phyloP scores from a whole-genome alignment of 2,329 filamentous ascomycete species.

The Aspergillus felis region DNA sequence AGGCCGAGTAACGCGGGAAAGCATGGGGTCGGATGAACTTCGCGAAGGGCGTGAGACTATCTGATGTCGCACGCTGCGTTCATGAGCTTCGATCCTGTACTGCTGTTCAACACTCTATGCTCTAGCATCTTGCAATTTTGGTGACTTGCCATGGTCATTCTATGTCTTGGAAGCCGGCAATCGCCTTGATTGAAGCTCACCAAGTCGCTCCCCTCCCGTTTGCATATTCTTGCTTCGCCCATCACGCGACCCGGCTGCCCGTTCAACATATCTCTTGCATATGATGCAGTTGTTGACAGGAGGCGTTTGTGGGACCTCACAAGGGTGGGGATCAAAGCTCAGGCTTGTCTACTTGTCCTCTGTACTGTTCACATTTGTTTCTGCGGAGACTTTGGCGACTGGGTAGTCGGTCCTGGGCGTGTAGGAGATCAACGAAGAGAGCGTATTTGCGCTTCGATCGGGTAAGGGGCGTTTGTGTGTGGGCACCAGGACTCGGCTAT shows the following conservation, averaged over 20 bases:
- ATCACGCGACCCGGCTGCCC: neutral
- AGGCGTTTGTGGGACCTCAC: constrained; percentile 68
- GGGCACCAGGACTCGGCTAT: constrained; percentile 7
- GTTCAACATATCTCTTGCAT: neutral
- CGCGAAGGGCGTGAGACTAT: constrained; percentile 10
- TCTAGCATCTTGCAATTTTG: neutral
- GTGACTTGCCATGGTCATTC: neutral
- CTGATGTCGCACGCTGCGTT: constrained; percentile 11
- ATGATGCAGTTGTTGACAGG: constrained; percentile 13
- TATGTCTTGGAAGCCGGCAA: neutral
- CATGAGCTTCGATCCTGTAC: constrained; percentile 6
- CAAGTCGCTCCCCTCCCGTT: constrained; percentile 9
- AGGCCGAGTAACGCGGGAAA: constrained; percentile 6
- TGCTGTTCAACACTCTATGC: constrained; percentile 13
- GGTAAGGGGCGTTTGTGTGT: constrained; percentile 7
- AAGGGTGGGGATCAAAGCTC: constrained; percentile 91
- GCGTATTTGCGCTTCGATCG: constrained; percentile 6
- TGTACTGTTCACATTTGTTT: constrained; percentile 11
- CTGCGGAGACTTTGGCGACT: neutral
- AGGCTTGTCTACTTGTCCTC: constrained; percentile 67
- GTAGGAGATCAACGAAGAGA: constrained; percentile 15
- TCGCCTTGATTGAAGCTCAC: constrained; percentile 1
- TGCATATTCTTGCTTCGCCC: constrained; percentile 6
- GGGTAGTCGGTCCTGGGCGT: constrained; percentile 7
- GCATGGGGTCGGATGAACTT: constrained; percentile 7